A percentile compares a stretch with the other conserved stretches of the same genome.
These are phyloP conservation scores for Aspergillus caelatus DNA, from an alignment of 2,329 filamentous ascomycete genomes.

Conservation along the genomic window DNA sequence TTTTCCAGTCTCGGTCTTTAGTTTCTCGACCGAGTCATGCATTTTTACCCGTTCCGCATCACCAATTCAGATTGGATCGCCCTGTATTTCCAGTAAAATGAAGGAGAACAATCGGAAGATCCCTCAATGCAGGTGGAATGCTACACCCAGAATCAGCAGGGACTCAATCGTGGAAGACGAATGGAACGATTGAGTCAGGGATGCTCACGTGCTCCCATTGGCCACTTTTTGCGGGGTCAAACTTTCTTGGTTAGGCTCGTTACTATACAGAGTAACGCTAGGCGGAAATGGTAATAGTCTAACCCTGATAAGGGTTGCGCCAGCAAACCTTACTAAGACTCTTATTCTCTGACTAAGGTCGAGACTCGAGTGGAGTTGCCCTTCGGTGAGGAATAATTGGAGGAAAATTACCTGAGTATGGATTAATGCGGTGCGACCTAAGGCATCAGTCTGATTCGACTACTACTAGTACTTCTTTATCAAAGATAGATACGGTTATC, in stretches of 20 bases:
- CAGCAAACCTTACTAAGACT: slow-evolving; percentile 1
- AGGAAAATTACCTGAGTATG: not conserved
- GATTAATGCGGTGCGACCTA: not conserved
- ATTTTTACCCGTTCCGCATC: not conserved
- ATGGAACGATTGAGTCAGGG: slow-evolving; percentile 10
- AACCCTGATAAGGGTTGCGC: slow-evolving; percentile 7
- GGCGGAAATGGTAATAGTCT: slow-evolving; percentile 1
- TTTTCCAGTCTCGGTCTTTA: not conserved
- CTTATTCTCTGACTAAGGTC: slow-evolving; percentile 1
- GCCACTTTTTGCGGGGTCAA: slow-evolving; percentile 21
- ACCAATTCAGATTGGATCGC: not conserved
- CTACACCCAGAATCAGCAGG: not conserved
- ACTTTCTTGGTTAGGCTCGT: slow-evolving; percentile 5
- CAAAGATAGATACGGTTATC: not conserved
- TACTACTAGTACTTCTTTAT: not conserved
- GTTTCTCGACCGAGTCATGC: not conserved
- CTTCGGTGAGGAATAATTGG: not conserved
- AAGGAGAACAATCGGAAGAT: not conserved
- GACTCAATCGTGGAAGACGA: not conserved
- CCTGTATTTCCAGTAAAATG: not conserved
- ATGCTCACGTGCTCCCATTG: slow-evolving; percentile 13
- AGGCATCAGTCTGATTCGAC: not conserved
- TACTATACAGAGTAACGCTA: slow-evolving; percentile 7
- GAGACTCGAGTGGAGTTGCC: not conserved
- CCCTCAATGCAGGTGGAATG: not conserved